phyloP scores from a whole-genome alignment of 2,329 filamentous ascomycete species.

The Verticillium isaacii region DNA sequence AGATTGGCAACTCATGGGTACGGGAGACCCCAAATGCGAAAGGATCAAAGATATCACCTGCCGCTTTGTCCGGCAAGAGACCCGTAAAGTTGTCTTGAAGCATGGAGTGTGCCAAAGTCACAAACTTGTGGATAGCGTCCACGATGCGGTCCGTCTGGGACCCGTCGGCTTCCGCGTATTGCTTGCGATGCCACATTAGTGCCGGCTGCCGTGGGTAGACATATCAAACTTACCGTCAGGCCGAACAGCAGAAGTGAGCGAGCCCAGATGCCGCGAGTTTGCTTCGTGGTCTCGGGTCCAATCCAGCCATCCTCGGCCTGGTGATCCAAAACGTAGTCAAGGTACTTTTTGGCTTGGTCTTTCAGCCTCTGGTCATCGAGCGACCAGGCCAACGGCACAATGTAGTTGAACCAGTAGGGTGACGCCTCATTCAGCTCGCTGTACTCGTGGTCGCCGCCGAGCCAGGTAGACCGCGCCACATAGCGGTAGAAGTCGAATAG shows the following conservation, averaged over 20 bases:
- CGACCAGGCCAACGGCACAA: slow-evolving; percentile 51
- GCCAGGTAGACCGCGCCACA: slow-evolving; percentile 46
- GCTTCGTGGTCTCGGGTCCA: slow-evolving; percentile 39
- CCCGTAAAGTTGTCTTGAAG: slow-evolving; percentile 47
- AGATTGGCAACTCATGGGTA: slow-evolving; percentile 32
- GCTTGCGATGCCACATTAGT: slow-evolving; percentile 11
- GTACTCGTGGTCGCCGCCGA: slow-evolving; percentile 45
- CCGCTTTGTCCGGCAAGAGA: slow-evolving; percentile 32
- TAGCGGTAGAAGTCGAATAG: slow-evolving; percentile 48
- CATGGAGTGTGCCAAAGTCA: slow-evolving; percentile 48
- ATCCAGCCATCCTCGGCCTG: slow-evolving; percentile 54
- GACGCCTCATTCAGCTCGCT: slow-evolving; percentile 50
- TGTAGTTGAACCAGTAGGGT: slow-evolving; percentile 57
- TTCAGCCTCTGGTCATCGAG: slow-evolving; percentile 30
- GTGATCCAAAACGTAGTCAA: slow-evolving; percentile 41
- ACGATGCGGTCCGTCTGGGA: slow-evolving; percentile 37
- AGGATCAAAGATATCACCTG: slow-evolving; percentile 33
- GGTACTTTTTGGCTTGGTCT: slow-evolving; percentile 22
- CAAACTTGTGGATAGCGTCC: slow-evolving; percentile 43
- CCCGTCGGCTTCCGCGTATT: slow-evolving; percentile 43
- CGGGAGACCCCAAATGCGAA: slow-evolving; percentile 27
- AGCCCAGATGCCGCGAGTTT: slow-evolving; percentile 47
- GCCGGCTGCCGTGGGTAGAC: too few species aligned
- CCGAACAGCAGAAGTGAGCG: slow-evolving; percentile 46
- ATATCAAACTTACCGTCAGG: background rate